Evolutionary conservation across 495 filamentous ascomycete genomes (phyloP).

Genomic region (Neurospora tetraspora): DNA sequence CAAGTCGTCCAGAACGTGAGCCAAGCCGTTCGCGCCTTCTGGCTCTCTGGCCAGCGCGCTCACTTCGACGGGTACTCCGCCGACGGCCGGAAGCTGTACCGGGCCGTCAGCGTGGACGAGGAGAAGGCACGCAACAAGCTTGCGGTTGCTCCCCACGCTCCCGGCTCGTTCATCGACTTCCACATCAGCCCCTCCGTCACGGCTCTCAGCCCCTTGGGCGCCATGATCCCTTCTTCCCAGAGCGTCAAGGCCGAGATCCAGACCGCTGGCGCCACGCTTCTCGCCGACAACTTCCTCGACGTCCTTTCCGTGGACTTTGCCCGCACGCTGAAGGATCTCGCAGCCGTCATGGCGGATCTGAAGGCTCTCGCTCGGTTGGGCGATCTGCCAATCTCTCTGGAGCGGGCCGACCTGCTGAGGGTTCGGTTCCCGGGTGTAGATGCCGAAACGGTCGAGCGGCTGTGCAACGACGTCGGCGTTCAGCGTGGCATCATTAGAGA

Average conservation of each 20-base stretch:
- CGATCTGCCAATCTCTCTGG: conserved; percentile 70
- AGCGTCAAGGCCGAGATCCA: conserved; percentile 20
- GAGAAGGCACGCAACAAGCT: conserved; percentile 57
- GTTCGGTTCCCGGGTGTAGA: conserved; percentile 91
- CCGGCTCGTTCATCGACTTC: conserved; percentile 80
- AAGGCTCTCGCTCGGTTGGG: conserved; percentile 65
- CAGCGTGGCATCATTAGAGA: conserved; percentile 65
- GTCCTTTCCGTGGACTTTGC: conserved; percentile 82
- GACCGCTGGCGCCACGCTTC: conserved; percentile 44
- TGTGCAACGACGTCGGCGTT: conserved; percentile 82
- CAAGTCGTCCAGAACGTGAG: conserved; percentile 94
- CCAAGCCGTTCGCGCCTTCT: conserved; percentile 79
- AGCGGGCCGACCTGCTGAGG: conserved; percentile 47
- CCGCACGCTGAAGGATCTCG: conserved; percentile 72
- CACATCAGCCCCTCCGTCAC: conserved; percentile 79
- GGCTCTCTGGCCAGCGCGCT: conserved; percentile 75
- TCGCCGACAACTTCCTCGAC: conserved; percentile 72
- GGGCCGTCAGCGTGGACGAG: conserved; percentile 56
- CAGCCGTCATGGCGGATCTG: conserved; percentile 69
- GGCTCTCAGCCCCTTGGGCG: conserved; percentile 55
- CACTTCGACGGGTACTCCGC: conserved; percentile 67
- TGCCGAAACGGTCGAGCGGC: conserved; percentile 64
- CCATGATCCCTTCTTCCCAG: conserved; percentile 26
- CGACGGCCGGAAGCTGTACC: conserved; percentile 67
- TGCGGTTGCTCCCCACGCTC: conserved; percentile 42